Base-by-base conservation (phyloP, 257 asterid species). In the Gentiana macrophylla region DNA sequence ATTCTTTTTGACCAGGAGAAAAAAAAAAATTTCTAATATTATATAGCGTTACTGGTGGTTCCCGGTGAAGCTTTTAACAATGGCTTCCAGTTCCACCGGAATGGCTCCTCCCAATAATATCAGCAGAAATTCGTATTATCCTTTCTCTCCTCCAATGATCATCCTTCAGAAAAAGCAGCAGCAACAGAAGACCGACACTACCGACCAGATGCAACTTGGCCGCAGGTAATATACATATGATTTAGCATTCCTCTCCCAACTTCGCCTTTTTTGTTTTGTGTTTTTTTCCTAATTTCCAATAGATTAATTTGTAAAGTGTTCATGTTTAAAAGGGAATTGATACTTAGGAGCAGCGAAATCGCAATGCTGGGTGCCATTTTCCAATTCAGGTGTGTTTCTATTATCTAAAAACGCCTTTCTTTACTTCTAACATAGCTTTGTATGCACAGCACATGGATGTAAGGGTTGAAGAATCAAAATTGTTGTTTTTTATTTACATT, bases 351-450 rank as follows among this genome's bases (percentile, higher is more conserved):
- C 77, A 86, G 89, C 56, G 94, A 76, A 66, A 32, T 84, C 64
- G 94, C 94, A 24, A 75, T 79, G 47, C 79, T 86, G 52, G 95
- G 91, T 59, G 90, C 95, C 61, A 72, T 90, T 59, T 90, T 90
- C 77, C 86, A 84, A 51, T 82, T 90, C 70, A 79, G 95, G 97
- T 69, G 50, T 32, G 52, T 57, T 1, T 60, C 32, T 50, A 32
- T 15, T 15, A 15, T 15, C 24, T 15, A 15, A 15, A 15, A 15
- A 13, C 8, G 34, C 46, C 46, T 41, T 4, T 41, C 9, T 1
- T 10, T 2, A 5, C 9, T 5, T 41, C 4, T 41, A 2, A 7
- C 46, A 5, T 41, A 41, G 24, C 9, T 41, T 3, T 41, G 2
- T 41, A 41, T 41, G 46, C 46, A 2, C 46, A 41, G 4, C 9